These are phyloP conservation scores for Solanum hybrid DNA, from an alignment of 305 asterid species.

Conservation along the genomic window DNA sequence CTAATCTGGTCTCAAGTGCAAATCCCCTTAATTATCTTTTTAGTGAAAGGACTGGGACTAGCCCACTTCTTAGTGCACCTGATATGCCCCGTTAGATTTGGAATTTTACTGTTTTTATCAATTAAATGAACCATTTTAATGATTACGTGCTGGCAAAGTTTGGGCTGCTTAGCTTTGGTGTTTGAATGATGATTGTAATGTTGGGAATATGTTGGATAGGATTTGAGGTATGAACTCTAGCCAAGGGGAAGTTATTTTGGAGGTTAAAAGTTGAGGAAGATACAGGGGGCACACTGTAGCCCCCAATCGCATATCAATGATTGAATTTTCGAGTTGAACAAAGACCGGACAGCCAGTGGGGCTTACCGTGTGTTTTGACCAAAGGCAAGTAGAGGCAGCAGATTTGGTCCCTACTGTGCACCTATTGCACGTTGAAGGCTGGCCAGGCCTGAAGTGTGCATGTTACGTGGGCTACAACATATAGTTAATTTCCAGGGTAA, in stretches of 20 bases:
- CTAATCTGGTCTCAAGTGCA: neutral
- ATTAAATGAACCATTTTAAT: neutral
- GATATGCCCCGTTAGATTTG: neutral
- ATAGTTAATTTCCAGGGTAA: neutral
- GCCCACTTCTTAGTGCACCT: neutral
- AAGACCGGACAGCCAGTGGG: neutral
- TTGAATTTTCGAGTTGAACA: neutral
- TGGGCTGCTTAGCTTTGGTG: neutral
- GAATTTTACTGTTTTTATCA: neutral
- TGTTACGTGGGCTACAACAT: neutral
- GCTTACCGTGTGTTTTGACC: neutral
- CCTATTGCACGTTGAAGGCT: neutral
- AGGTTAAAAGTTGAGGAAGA: neutral
- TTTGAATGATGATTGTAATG: neutral
- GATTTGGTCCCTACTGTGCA: neutral
- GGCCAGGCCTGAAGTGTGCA: neutral
- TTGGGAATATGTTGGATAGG: neutral
- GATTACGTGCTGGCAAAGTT: neutral
- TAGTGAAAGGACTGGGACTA: neutral
- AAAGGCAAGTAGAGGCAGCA: neutral
- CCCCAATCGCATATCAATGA: neutral
- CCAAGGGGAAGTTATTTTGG: neutral
- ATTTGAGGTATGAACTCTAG: neutral
- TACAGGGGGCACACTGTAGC: neutral
- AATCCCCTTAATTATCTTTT: neutral